Base-by-base conservation (phyloP, 73 alveolate species). In the Breviolum minutum region DNA sequence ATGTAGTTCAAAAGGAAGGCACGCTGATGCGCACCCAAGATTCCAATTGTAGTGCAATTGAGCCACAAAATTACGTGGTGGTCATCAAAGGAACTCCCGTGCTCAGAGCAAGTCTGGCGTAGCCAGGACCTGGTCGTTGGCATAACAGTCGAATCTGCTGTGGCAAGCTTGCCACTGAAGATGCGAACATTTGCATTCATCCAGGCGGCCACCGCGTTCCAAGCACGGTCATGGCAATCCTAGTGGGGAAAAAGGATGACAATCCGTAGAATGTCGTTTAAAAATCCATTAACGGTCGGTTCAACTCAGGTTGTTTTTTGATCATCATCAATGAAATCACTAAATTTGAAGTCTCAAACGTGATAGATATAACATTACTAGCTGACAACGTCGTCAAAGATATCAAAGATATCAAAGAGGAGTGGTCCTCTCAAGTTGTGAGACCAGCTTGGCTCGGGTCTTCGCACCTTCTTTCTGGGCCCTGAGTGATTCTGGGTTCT, bases 181-280 rank as follows among this genome's bases (percentile, higher is more conserved):
- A 83, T 61, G 74, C 7, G 14, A 54, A 83, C 30, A n/a, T 17
- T 54, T 14, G 74, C 24, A 20, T 83, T 20, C 76, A 83, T 7
- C 74, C 7, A 83, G 54, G 26, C 14, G 24, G 60, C 92, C 0
- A 83, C 74, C n/a, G 60, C 74, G 24, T 48, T 11, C 92, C 92
- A 83, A 0, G 92, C 92, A 6, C 92, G 73, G 6, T 19, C 14
- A 61, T 83, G 92, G 92, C 92, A 83, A 8, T 83, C 92, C 92
- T 83, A 32, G 82, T 13, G 11, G 24, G 17, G 74, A 17, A 13
- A 17, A 66, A 66, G 11, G 24, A 17, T 17, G 24, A 66, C 24
- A 66, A 66, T 66, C 11, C 11, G 17, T 66, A 13, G 24, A 13
- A 66, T 66, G 74, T 66, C 74, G 11, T 66, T 66, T 66, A 13